phyloP scores from a whole-genome alignment of 1,139 yeast species.

The Geotrichum fermentans region DNA sequence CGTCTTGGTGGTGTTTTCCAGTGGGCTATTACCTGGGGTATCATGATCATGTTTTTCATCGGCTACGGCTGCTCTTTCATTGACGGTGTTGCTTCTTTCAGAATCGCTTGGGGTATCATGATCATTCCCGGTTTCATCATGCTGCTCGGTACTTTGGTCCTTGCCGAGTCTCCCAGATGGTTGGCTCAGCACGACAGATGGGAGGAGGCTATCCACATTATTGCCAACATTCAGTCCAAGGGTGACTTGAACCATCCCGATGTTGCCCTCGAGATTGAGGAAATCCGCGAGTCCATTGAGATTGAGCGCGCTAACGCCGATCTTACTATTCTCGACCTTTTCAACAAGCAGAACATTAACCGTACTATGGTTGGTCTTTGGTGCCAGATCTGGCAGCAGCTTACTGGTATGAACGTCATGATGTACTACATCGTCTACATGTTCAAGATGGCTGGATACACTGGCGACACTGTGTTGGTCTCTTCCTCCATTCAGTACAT shows the following conservation, averaged over 20 bases:
- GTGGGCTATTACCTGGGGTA: slow-evolving; percentile 65
- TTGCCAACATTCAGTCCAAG: slow-evolving; percentile 49
- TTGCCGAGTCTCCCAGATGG: slow-evolving; percentile 78
- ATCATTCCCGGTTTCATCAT: slow-evolving; percentile 55
- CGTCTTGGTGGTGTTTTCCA: slow-evolving; percentile 62
- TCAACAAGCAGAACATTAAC: slow-evolving; percentile 45
- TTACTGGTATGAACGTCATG: slow-evolving; percentile 64
- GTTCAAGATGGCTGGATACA: slow-evolving; percentile 40
- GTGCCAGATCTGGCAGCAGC: slow-evolving; percentile 46
- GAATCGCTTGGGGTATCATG: slow-evolving; percentile 67
- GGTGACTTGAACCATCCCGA: slow-evolving; percentile 52
- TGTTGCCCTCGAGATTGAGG: slow-evolving; percentile 55
- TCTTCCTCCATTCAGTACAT: slow-evolving; percentile 60
- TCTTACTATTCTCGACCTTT: slow-evolving; percentile 44
- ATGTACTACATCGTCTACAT: slow-evolving; percentile 43
- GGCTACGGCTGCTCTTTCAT: slow-evolving; percentile 56
- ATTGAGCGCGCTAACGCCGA: slow-evolving; percentile 29
- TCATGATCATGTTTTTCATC: slow-evolving; percentile 53
- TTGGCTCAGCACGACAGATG: slow-evolving; percentile 57
- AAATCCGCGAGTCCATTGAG: slow-evolving; percentile 47
- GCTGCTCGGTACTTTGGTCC: slow-evolving; percentile 45
- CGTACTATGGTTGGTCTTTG: slow-evolving; percentile 52
- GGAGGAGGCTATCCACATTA: slow-evolving; percentile 56
- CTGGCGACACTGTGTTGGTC: slow-evolving; percentile 38
- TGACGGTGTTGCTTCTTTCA: slow-evolving; percentile 50